Evolutionary conservation across 1,284 basidiomycete genomes (phyloP).

Genomic region (Trametes sp.): DNA sequence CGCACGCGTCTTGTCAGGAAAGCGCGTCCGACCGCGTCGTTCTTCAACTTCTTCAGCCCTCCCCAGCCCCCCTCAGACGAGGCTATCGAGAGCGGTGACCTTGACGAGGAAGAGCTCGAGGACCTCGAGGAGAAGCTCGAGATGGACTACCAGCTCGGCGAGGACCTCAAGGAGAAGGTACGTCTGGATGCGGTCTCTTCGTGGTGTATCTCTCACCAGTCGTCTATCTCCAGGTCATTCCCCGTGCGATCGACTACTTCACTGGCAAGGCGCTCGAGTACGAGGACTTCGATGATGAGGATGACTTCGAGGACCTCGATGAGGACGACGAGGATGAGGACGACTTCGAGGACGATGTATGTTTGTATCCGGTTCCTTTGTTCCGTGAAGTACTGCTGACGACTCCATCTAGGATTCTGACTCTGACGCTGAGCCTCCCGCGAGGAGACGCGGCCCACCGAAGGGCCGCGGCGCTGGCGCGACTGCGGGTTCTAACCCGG

Average conservation of each 20-base stretch:
- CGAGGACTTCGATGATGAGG: conserved; percentile 80
- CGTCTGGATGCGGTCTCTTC: conserved; percentile 15
- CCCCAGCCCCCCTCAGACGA: conserved; percentile 81
- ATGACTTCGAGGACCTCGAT: conserved; percentile 68
- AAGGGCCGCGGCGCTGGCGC: conserved; percentile 57
- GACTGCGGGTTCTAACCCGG: conserved; percentile 65
- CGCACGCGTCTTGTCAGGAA: conserved; percentile 92
- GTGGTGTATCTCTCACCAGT: background rate
- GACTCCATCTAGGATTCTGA: conserved; percentile 60
- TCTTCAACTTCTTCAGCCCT: conserved; percentile 98
- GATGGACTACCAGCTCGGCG: conserved; percentile 97
- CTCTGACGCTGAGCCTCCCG: conserved; percentile 64
- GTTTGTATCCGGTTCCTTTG: conserved; percentile 37
- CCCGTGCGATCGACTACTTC: conserved; percentile 95
- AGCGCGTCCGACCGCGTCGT: conserved; percentile 87
- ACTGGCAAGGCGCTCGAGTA: conserved; percentile 96
- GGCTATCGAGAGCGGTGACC: conserved; percentile 74
- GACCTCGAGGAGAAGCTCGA: conserved; percentile 94
- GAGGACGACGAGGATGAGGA: conserved; percentile 61
- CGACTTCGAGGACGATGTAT: conserved; percentile 61
- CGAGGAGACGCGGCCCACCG: conserved; percentile 62
- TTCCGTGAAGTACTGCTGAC: conserved; percentile 22
- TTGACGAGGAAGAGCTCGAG: conserved; percentile 87
- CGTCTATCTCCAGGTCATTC: conserved; percentile 74
- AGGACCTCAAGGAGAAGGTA: conserved; percentile 97